Conservation (phyloP, 1,139 yeast genomes). For the Candida pseudoviswanathii region DNA sequence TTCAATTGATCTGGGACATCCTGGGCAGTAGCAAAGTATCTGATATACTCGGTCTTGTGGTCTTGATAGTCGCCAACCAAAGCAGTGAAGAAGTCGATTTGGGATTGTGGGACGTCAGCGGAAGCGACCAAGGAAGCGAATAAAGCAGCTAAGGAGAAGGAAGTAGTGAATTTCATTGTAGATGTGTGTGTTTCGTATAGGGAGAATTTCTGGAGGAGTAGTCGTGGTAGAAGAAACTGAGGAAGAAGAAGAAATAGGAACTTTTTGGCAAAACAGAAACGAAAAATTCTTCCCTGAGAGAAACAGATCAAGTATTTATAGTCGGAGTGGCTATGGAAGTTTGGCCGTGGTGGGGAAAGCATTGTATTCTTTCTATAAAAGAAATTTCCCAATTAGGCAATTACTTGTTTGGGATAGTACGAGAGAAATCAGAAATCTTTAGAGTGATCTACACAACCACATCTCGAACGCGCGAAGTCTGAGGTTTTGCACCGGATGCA, state of each 20-base stretch:
- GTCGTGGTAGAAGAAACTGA: background rate
- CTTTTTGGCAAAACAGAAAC: background rate
- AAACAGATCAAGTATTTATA: slow-evolving; percentile 1
- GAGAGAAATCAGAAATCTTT: background rate
- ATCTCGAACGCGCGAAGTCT: too few relatives aligned
- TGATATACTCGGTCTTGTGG: slow-evolving; percentile 29
- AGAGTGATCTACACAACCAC: background rate
- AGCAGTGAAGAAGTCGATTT: slow-evolving; percentile 41
- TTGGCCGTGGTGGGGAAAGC: background rate
- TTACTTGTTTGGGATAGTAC: background rate
- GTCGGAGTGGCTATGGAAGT: background rate
- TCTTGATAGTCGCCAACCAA: slow-evolving; percentile 39
- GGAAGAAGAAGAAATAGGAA: background rate
- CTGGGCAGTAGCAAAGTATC: slow-evolving; percentile 36
- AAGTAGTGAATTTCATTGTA: slow-evolving; percentile 21
- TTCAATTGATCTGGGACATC: slow-evolving; percentile 37
- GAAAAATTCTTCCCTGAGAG: background rate
- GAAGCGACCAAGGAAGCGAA: slow-evolving; percentile 19
- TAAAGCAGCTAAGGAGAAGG: slow-evolving; percentile 17
- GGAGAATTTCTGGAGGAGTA: background rate
- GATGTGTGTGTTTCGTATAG: background rate
- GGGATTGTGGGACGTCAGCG: slow-evolving; percentile 31
- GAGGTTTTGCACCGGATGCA: too few relatives aligned
- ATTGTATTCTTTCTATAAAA: background rate
- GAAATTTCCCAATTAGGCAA: slow-evolving; percentile 4